Percentiles rank a stretch among this genome's conserved stretches.
Conservation (phyloP, 2,329 filamentous ascomycete genomes). For the Neopestalotiopsis sp. region DNA sequence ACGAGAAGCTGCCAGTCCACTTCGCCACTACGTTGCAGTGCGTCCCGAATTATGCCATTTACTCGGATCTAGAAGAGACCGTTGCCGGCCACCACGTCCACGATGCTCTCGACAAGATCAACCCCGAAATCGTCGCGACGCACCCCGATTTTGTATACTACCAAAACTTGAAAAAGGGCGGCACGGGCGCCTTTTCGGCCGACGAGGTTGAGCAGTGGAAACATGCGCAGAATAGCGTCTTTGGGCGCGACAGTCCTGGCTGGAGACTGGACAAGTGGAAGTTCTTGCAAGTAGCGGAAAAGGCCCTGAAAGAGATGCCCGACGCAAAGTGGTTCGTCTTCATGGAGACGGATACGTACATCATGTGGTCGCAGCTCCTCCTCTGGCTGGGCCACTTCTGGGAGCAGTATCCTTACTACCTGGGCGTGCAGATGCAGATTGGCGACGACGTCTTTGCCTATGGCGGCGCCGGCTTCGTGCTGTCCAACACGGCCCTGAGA, state of each 20-base stretch:
- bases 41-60: constrained; percentile 60
- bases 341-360: constrained; percentile 63
- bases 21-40: constrained; percentile 60
- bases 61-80: constrained; percentile 61
- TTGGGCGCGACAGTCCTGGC: constrained; percentile 49
- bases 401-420: constrained; percentile 52
- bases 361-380: constrained; percentile 59
- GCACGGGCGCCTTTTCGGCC: constrained; percentile 47
- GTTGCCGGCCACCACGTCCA: constrained; percentile 55
- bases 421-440: constrained; percentile 59
- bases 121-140: constrained; percentile 41
- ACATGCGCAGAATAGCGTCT: constrained; percentile 34
- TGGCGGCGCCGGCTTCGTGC: constrained; percentile 57
- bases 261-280: constrained; percentile 65
- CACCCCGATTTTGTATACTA: constrained; percentile 59
- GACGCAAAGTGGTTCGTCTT: constrained; percentile 65
- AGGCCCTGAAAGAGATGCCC: constrained; percentile 45
- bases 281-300: constrained; percentile 59
- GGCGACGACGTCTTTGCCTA: constrained; percentile 56
- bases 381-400: constrained; percentile 59
- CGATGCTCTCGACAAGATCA: constrained; percentile 54
- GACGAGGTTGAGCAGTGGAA: constrained; percentile 36
- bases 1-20: constrained; percentile 60
- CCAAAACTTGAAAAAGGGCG: constrained; percentile 48
- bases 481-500: constrained; percentile 56